Evolutionary conservation across 805 yeast species (phyloP).

Genomic region (Starmerella davenportii): DNA sequence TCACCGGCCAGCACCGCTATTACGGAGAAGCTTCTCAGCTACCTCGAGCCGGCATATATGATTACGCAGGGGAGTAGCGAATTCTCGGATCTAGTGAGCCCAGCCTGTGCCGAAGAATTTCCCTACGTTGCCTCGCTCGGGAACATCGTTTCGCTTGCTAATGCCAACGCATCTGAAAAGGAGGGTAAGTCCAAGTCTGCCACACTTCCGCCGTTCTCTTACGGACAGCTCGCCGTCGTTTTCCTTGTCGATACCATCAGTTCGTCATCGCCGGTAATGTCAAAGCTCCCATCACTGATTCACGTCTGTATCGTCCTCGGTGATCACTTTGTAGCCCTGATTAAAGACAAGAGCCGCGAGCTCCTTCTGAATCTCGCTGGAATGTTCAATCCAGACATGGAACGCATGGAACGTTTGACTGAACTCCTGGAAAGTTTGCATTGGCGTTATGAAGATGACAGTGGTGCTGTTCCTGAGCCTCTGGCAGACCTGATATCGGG

Average conservation of each 20-base stretch:
- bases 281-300: slow-evolving; percentile 50
- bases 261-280: slow-evolving; percentile 39
- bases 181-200: slow-evolving; percentile 3
- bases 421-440: slow-evolving; percentile 37
- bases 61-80: slow-evolving; percentile 23
- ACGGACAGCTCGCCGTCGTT: slow-evolving; percentile 72
- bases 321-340: slow-evolving; percentile 72
- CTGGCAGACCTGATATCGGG: slow-evolving; percentile 8
- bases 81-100: slow-evolving; percentile 5
- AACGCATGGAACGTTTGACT: slow-evolving; percentile 38
- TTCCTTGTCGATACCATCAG: slow-evolving; percentile 67
- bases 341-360: slow-evolving; percentile 69
- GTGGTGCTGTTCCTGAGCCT: slow-evolving; percentile 14
- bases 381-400: slow-evolving; percentile 25
- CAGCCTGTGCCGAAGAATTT: slow-evolving; percentile 23
- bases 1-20: slow-evolving; percentile 38
- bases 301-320: slow-evolving; percentile 65
- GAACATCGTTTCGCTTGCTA: slow-evolving; percentile 33
- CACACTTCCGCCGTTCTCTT: slow-evolving; percentile 46
- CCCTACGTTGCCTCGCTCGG: slow-evolving; percentile 68
- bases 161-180: slow-evolving; percentile 25
- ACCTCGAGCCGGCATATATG: slow-evolving; percentile 72
- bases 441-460: slow-evolving; percentile 70
- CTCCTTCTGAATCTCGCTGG: slow-evolving; percentile 38
- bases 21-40: slow-evolving; percentile 42